These are phyloP conservation scores for Kazachstania psychrophila DNA, from an alignment of 805 yeast species.

Conservation along the genomic window DNA sequence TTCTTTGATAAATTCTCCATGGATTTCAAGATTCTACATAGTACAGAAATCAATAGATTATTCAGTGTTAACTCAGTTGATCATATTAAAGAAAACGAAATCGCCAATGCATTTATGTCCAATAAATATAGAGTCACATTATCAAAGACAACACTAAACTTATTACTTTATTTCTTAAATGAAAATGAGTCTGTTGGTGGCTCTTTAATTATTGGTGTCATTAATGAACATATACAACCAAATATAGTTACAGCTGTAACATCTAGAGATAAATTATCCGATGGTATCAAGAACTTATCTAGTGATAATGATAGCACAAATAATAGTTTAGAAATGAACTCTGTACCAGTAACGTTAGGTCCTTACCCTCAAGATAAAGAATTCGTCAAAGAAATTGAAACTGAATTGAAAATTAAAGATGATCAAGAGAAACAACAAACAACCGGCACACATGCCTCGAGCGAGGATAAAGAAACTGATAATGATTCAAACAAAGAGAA, in stretches of 20 bases:
- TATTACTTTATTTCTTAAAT: slow-evolving; percentile 75
- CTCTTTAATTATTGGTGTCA: slow-evolving; percentile 69
- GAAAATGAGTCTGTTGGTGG: slow-evolving; percentile 93
- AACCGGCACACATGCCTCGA: neutral
- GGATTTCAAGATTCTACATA: slow-evolving; percentile 71
- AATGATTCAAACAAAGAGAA: slow-evolving; percentile 1
- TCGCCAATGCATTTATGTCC: slow-evolving; percentile 64
- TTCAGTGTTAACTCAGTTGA: slow-evolving; percentile 69
- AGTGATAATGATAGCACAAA: slow-evolving; percentile 26
- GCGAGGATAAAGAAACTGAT: neutral
- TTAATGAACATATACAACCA: slow-evolving; percentile 70
- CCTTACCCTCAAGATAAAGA: slow-evolving; percentile 80
- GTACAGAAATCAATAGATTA: slow-evolving; percentile 61
- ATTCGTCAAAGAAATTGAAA: slow-evolving; percentile 71
- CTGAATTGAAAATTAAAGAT: slow-evolving; percentile 74
- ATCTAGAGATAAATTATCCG: slow-evolving; percentile 25
- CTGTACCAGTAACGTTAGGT: slow-evolving; percentile 62
- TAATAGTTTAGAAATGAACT: slow-evolving; percentile 22
- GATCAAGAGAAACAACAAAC: slow-evolving; percentile 41
- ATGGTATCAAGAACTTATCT: slow-evolving; percentile 24
- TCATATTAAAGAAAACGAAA: slow-evolving; percentile 73
- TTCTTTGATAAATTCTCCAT: slow-evolving; percentile 67
- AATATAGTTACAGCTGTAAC: slow-evolving; percentile 32
- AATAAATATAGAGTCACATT: slow-evolving; percentile 68
- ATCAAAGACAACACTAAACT: slow-evolving; percentile 75